Conservation (phyloP, 2,329 filamentous ascomycete species). For the Clonostachys solani region DNA sequence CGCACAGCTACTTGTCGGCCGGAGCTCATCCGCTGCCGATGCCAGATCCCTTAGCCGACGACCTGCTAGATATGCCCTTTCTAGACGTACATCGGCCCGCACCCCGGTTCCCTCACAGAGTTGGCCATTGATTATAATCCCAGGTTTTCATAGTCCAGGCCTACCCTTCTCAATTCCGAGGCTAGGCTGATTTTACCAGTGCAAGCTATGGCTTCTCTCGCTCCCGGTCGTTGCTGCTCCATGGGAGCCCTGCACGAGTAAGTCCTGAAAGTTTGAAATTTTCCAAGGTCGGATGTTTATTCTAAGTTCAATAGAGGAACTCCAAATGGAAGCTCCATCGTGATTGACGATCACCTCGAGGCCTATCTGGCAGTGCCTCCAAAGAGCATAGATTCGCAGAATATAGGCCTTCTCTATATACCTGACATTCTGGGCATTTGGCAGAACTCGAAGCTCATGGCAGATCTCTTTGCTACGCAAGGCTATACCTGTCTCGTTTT, state of each 20-base stretch:
- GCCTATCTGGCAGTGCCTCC: slow-evolving; percentile 42
- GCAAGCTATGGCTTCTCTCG: slow-evolving; percentile 46
- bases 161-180: too few species aligned
- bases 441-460: slow-evolving; percentile 32
- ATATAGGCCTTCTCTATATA: slow-evolving; percentile 26
- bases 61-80: too few species aligned
- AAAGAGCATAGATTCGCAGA: slow-evolving; percentile 13
- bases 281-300: too few species aligned
- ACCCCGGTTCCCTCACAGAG: too few species aligned
- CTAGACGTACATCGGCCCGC: too few species aligned
- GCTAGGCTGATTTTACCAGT: too few species aligned
- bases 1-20: too few species aligned
- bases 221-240: slow-evolving; percentile 47
- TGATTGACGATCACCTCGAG: slow-evolving; percentile 35
- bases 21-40: too few species aligned
- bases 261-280: slow-evolving; percentile 13
- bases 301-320: slow-evolving; percentile 30
- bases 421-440: slow-evolving; percentile 32
- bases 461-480: slow-evolving; percentile 30
- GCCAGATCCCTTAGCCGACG: too few species aligned
- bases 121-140: too few species aligned
- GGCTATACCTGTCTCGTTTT: slow-evolving; percentile 32
- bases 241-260: slow-evolving; percentile 49
- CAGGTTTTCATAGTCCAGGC: too few species aligned
- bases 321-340: slow-evolving; percentile 39